Evolutionary conservation across 495 filamentous ascomycete genomes (phyloP).

Genomic region (Copromyces sp.): DNA sequence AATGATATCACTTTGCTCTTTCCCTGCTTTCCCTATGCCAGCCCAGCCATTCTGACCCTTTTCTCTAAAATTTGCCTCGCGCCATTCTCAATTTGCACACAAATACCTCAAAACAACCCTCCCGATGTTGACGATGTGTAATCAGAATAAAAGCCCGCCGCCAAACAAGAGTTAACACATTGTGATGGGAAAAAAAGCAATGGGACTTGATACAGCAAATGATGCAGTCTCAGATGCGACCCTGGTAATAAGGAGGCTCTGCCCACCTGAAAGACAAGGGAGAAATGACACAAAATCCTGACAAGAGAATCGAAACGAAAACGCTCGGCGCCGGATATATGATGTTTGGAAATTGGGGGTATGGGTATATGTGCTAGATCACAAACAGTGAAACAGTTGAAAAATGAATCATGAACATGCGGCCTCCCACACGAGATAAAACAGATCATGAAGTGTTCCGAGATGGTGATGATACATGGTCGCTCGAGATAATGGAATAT

Average conservation of each 20-base stretch:
- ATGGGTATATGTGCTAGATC: background rate
- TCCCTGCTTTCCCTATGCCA: background rate
- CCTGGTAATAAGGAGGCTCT: background rate
- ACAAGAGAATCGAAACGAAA: background rate
- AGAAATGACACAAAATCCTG: background rate
- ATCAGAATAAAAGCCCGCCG: background rate
- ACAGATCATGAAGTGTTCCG: background rate
- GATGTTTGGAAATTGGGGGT: background rate
- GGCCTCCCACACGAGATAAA: background rate
- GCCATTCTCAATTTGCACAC: background rate
- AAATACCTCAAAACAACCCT: background rate
- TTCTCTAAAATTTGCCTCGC: background rate
- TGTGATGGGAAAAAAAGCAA: background rate
- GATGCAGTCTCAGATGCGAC: background rate
- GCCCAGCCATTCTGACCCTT: background rate
- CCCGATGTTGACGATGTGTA: background rate
- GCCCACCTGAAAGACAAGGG: background rate
- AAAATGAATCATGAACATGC: background rate
- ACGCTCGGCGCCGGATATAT: background rate
- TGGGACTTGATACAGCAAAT: background rate
- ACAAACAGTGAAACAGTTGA: background rate
- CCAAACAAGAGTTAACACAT: background rate
- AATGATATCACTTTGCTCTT: background rate
- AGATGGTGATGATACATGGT: background rate
- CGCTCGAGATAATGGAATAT: slow-evolving; percentile 4